Evolutionary conservation across 2,329 filamentous ascomycete genomes (phyloP).

Genomic region (Clonostachys byssicola): DNA sequence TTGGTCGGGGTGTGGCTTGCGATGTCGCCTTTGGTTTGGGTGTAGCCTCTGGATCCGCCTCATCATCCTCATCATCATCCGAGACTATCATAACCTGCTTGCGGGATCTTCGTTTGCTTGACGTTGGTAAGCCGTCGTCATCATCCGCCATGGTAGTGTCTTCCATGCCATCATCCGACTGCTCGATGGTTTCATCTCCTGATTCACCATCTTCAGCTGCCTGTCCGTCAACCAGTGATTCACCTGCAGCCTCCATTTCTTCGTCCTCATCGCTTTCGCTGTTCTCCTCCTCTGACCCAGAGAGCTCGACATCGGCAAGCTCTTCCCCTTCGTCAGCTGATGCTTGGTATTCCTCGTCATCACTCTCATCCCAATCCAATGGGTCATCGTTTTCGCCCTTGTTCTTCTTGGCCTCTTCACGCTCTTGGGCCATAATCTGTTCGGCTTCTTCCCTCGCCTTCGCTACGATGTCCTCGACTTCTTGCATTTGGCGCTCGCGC

Average conservation of each 20-base stretch:
- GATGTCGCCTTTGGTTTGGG: conserved; percentile 37
- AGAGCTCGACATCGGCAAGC: conserved; percentile 32
- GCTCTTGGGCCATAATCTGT: conserved; percentile 74
- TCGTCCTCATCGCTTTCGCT: conserved; percentile 24
- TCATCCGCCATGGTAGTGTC: conserved; percentile 23
- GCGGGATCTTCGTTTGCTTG: conserved; percentile 35
- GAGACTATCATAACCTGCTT: conserved; percentile 52
- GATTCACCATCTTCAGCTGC: conserved; percentile 28
- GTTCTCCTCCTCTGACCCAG: conserved; percentile 36
- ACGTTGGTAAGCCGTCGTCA: conserved; percentile 17
- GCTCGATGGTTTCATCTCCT: conserved; percentile 9
- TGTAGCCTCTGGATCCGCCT: conserved; percentile 35
- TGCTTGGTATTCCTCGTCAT: conserved; percentile 45
- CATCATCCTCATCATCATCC: conserved; percentile 61
- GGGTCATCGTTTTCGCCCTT: conserved; percentile 42
- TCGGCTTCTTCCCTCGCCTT: conserved; percentile 74
- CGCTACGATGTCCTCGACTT: conserved; percentile 84
- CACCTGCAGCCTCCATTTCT: conserved; percentile 19
- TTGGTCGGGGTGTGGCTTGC: not conserved
- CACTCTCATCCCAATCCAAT: conserved; percentile 52
- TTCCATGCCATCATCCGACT: conserved; percentile 8
- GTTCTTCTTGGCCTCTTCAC: conserved; percentile 65
- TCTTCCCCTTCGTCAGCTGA: conserved; percentile 25
- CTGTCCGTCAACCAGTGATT: conserved; percentile 27
- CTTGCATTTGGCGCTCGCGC: conserved; percentile 73